Percentiles rank a stretch among this genome's conserved stretches.
phyloP scores from a whole-genome alignment of 2,329 filamentous ascomycete genomes.

The Torrubiella hemipterigena region DNA sequence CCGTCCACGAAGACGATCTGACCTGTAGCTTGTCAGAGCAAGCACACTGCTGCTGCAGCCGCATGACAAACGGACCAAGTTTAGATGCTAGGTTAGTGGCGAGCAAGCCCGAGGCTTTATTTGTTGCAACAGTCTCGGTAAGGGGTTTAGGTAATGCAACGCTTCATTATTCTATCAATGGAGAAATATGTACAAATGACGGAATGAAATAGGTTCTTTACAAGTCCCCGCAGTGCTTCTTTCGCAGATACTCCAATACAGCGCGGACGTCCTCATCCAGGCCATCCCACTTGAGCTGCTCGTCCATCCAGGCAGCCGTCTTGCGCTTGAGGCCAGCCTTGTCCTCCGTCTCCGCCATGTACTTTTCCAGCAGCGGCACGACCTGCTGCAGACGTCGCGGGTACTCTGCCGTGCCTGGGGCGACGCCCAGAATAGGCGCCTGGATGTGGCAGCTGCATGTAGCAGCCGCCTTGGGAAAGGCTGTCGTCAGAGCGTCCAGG shows the following conservation, averaged over 20 bases:
- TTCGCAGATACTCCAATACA: slow-evolving; percentile 42
- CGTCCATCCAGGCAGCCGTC: slow-evolving; percentile 41
- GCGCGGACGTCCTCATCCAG: slow-evolving; percentile 44
- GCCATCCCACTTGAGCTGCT: slow-evolving; percentile 32
- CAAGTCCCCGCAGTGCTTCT: slow-evolving; percentile 11
- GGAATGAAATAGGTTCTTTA: too few relatives aligned
- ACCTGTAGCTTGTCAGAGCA: too few relatives aligned
- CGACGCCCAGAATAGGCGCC: slow-evolving; percentile 56
- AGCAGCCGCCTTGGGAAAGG: slow-evolving; percentile 47
- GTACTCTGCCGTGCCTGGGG: slow-evolving; percentile 54
- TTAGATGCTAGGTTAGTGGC: too few relatives aligned
- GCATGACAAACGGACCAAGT: too few relatives aligned
- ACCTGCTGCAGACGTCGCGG: slow-evolving; percentile 56
- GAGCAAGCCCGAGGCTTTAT: too few relatives aligned
- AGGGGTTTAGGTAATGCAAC: too few relatives aligned
- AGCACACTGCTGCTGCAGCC: too few relatives aligned
- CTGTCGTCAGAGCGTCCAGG: slow-evolving; percentile 47
- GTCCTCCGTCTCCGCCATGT: slow-evolving; percentile 31
- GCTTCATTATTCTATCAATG: too few relatives aligned
- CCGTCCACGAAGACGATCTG: too few relatives aligned
- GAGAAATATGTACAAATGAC: too few relatives aligned
- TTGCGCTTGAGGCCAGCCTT: slow-evolving; percentile 33
- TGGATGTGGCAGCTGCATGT: slow-evolving; percentile 61
- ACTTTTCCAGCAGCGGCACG: slow-evolving; percentile 47
- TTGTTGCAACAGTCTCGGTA: too few relatives aligned